Evolutionary conservation across 257 asterid species (phyloP).

Genomic region (Solanum pimpinellifolium): DNA sequence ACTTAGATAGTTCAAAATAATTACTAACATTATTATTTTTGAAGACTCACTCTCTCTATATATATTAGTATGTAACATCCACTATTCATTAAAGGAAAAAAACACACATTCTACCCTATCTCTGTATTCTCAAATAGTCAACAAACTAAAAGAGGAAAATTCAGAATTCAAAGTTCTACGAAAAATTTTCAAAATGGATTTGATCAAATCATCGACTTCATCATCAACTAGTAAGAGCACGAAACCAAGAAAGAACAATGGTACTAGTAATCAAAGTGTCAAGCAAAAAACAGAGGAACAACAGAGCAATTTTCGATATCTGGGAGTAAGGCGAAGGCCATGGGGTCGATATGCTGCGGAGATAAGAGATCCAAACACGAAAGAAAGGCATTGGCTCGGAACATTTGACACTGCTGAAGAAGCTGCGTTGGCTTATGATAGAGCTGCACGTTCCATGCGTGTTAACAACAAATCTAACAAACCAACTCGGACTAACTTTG

Average conservation of each 20-base stretch:
- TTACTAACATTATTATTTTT: neutral
- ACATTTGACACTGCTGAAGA: conserved; percentile 89
- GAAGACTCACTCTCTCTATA: neutral
- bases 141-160: no score
- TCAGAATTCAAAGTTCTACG: neutral
- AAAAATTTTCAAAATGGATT: neutral
- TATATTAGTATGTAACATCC: neutral
- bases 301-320: conserved; percentile 25
- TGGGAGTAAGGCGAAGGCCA: conserved; percentile 75
- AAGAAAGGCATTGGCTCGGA: conserved; percentile 85
- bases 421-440: conserved; percentile 81
- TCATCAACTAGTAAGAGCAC: neutral
- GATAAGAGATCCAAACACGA: conserved; percentile 74
- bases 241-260: neutral
- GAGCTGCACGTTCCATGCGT: conserved; percentile 80
- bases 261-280: neutral
- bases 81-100: neutral
- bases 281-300: conserved; percentile 6
- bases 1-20: neutral
- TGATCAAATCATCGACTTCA: neutral
- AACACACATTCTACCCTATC: neutral
- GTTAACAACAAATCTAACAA: conserved; percentile 22
- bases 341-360: conserved; percentile 95
- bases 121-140: neutral
- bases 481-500: conserved; percentile 67